These are phyloP conservation scores for Clonostachys solani DNA, from an alignment of 2,329 filamentous ascomycete genomes.

Conservation along the genomic window DNA sequence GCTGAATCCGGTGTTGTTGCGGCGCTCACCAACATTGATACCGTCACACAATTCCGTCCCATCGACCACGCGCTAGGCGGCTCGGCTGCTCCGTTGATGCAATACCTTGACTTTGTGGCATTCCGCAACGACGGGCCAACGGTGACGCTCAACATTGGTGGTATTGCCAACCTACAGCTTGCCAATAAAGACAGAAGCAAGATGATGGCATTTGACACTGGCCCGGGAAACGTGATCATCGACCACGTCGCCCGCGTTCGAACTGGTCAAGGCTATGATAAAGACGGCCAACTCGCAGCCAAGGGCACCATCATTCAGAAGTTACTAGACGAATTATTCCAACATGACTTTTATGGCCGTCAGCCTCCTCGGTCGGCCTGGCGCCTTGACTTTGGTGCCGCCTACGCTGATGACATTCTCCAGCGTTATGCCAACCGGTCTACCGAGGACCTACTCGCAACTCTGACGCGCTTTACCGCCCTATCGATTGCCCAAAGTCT, in stretches of 20 bases:
- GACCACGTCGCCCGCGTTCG: slow-evolving; percentile 19
- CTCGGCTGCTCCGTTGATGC: slow-evolving; percentile 19
- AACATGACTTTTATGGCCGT: slow-evolving; percentile 15
- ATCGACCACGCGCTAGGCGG: slow-evolving; percentile 20
- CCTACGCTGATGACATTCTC: slow-evolving; percentile 12
- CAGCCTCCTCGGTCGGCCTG: slow-evolving; percentile 19
- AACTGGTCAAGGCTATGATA: slow-evolving; percentile 13
- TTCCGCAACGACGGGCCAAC: slow-evolving; percentile 15
- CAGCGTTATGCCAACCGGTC: background rate
- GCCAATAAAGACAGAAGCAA: slow-evolving; percentile 16
- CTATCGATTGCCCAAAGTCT: slow-evolving; percentile 12
- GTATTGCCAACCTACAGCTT: slow-evolving; percentile 22
- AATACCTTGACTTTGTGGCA: slow-evolving; percentile 21
- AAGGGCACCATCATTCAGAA: slow-evolving; percentile 10
- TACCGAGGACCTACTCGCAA: background rate
- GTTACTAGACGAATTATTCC: slow-evolving; percentile 11
- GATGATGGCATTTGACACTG: slow-evolving; percentile 24
- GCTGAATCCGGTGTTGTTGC: slow-evolving; percentile 21
- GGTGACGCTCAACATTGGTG: slow-evolving; percentile 20
- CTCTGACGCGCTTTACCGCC: background rate
- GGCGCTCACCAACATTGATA: slow-evolving; percentile 17
- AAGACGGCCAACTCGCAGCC: slow-evolving; percentile 16
- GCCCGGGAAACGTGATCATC: slow-evolving; percentile 20
- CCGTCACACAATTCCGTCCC: slow-evolving; percentile 20
- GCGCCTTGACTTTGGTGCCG: slow-evolving; percentile 19